Conservation (phyloP, 805 yeast genomes). For the Candida coleopterorum region DNA sequence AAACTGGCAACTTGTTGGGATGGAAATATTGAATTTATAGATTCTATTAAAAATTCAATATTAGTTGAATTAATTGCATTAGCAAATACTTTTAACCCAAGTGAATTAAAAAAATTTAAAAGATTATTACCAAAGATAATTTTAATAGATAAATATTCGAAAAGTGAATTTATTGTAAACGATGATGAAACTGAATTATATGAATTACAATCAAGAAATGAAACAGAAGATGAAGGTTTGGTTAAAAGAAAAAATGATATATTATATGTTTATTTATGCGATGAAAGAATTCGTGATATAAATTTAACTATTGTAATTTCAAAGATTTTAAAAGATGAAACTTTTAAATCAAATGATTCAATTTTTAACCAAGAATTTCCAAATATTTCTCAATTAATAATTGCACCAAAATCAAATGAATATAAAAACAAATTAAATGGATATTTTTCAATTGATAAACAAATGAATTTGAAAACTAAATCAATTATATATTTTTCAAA, state of each 20-base stretch:
- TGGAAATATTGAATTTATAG: slow-evolving; percentile 8
- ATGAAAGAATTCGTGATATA: slow-evolving; percentile 11
- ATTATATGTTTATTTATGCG: slow-evolving; percentile 15
- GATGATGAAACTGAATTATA: slow-evolving; percentile 1
- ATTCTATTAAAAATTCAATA: slow-evolving; percentile 14
- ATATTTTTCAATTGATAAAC: slow-evolving; percentile 8
- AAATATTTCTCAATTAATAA: slow-evolving; percentile 12
- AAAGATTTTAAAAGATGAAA: background rate
- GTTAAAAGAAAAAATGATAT: slow-evolving; percentile 8
- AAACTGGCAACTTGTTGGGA: slow-evolving; percentile 19
- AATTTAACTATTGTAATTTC: background rate
- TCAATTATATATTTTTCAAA: slow-evolving; percentile 12
- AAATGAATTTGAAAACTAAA: background rate
- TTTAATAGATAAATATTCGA: slow-evolving; percentile 11
- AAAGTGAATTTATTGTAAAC: slow-evolving; percentile 6
- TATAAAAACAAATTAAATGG: slow-evolving; percentile 9
- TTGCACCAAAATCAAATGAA: slow-evolving; percentile 10
- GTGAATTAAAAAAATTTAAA: slow-evolving; percentile 10
- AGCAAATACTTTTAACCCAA: slow-evolving; percentile 11
- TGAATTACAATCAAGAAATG: background rate
- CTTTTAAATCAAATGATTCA: slow-evolving; percentile 2
- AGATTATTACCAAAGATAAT: slow-evolving; percentile 13
- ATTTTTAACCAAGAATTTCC: slow-evolving; percentile 11
- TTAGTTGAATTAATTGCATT: slow-evolving; percentile 16
- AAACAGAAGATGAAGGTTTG: slow-evolving; percentile 6